phyloP scores from a whole-genome alignment of 768 basidiomycete species.

The Tylopilus plumbeoviolaceoides region DNA sequence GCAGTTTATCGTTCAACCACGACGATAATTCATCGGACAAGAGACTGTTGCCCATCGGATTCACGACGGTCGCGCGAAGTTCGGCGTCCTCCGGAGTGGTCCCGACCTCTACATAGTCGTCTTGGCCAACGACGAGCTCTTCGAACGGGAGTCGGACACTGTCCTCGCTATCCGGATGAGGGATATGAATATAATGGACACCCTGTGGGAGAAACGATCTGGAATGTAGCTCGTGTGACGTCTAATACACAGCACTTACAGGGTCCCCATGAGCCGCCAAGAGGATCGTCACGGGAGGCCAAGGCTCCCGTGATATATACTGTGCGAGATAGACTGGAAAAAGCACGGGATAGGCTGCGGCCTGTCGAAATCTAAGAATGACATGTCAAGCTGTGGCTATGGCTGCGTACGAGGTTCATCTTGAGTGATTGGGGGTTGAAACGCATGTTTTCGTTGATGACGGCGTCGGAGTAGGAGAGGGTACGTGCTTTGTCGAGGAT shows the following conservation, averaged over 20 bases:
- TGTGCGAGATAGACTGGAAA: conserved; percentile 60
- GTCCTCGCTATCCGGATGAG: conserved; percentile 16
- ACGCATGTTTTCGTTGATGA: conserved; percentile 35
- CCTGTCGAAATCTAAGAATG: conserved; percentile 31
- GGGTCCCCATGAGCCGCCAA: conserved; percentile 24
- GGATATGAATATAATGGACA: conserved; percentile 26
- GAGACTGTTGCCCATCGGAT: conserved; percentile 20
- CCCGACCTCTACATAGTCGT: conserved; percentile 21
- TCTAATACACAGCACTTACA: conserved; percentile 12
- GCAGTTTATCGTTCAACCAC: conserved; percentile 29
- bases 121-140: conserved; percentile 17
- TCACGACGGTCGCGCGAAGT: conserved; percentile 15
- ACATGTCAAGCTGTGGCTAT: background rate
- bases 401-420: conserved; percentile 40
- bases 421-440: conserved; percentile 44
- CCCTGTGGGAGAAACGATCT: conserved; percentile 13
- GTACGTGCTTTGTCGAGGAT: conserved; percentile 36
- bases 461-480: conserved; percentile 35
- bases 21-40: conserved; percentile 34
- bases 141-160: conserved; percentile 20
- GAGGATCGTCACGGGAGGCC: conserved; percentile 28
- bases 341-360: conserved; percentile 58
- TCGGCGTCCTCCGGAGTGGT: conserved; percentile 15
- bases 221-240: background rate
- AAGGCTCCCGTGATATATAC: conserved; percentile 36